Evolutionary conservation across 2,329 filamentous ascomycete genomes (phyloP).

Genomic region (Waltergamsia citrina): DNA sequence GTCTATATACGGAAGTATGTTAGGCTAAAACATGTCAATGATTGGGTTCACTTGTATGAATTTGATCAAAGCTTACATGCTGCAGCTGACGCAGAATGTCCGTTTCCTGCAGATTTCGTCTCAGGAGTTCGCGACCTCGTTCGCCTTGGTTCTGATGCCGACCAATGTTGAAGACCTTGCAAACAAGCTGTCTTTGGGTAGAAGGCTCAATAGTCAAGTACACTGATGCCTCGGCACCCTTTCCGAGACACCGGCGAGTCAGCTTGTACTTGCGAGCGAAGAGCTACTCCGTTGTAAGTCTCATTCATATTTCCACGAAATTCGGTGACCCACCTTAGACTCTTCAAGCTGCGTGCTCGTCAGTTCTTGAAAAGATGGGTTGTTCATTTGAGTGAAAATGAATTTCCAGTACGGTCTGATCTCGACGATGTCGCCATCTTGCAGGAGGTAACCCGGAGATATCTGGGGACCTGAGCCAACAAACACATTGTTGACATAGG

Average conservation of each 20-base stretch:
- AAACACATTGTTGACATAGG: slow-evolving; percentile 35
- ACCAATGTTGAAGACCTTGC: slow-evolving; percentile 53
- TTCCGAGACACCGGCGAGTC: slow-evolving; percentile 23
- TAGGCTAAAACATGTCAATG: slow-evolving; percentile 34
- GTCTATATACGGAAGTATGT: slow-evolving; percentile 41
- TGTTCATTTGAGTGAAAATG: slow-evolving; percentile 17
- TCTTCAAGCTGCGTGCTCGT: slow-evolving; percentile 20
- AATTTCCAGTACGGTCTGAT: slow-evolving; percentile 28
- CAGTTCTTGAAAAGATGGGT: slow-evolving; percentile 13
- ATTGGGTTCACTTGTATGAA: slow-evolving; percentile 3
- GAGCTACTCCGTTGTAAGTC: slow-evolving; percentile 10
- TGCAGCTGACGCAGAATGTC: slow-evolving; percentile 42
- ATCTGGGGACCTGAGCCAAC: slow-evolving; percentile 29
- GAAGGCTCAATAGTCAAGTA: slow-evolving; percentile 32
- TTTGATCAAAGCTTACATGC: slow-evolving; percentile 32
- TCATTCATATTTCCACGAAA: neutral
- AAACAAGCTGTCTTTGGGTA: slow-evolving; percentile 53
- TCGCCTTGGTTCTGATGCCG: slow-evolving; percentile 13
- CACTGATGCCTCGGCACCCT: slow-evolving; percentile 25
- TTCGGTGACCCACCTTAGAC: slow-evolving; percentile 15
- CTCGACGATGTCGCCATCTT: slow-evolving; percentile 38
- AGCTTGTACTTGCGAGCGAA: slow-evolving; percentile 23
- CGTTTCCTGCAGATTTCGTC: slow-evolving; percentile 36
- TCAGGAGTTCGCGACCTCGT: slow-evolving; percentile 14
- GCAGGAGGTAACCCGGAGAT: slow-evolving; percentile 35